Conservation (phyloP, 805 yeast species). For the Myxozyma udenii region DNA sequence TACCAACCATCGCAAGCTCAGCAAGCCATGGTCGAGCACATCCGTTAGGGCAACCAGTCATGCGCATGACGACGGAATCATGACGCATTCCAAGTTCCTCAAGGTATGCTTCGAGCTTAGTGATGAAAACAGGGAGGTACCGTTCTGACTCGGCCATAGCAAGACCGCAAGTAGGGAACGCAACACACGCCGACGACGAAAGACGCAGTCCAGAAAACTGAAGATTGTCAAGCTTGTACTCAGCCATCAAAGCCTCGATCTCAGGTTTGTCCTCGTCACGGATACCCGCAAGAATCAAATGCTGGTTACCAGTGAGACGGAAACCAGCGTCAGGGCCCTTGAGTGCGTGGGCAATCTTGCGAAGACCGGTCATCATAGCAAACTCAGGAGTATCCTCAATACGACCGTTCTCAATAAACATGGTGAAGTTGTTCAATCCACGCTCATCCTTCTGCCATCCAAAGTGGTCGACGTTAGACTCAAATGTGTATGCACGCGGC, state of each 20-base stretch:
- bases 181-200: slow-evolving; percentile 95
- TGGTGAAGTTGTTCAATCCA: slow-evolving; percentile 84
- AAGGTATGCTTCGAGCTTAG: slow-evolving; percentile 77
- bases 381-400: slow-evolving; percentile 87
- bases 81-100: slow-evolving; percentile 92
- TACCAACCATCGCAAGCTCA: slow-evolving; percentile 92
- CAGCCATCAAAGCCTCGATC: slow-evolving; percentile 60
- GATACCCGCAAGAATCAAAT: slow-evolving; percentile 70
- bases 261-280: slow-evolving; percentile 62
- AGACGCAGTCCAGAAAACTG: slow-evolving; percentile 79
- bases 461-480: slow-evolving; percentile 83
- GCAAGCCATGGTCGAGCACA: slow-evolving; percentile 99
- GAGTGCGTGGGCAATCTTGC: slow-evolving; percentile 70
- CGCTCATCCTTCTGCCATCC: slow-evolving; percentile 69
- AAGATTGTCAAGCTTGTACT: slow-evolving; percentile 80
- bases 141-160: slow-evolving; percentile 99
- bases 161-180: slow-evolving; percentile 96
- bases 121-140: slow-evolving; percentile 74
- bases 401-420: slow-evolving; percentile 94
- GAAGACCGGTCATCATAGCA: slow-evolving; percentile 85
- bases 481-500: slow-evolving; percentile 69
- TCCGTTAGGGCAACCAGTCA: slow-evolving; percentile 99
- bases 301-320: slow-evolving; percentile 95
- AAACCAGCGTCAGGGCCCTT: slow-evolving; percentile 68
- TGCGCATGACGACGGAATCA: slow-evolving; percentile 92